Conservation (phyloP, 768 basidiomycete genomes). For the Tricholoma hemisulphureum region DNA sequence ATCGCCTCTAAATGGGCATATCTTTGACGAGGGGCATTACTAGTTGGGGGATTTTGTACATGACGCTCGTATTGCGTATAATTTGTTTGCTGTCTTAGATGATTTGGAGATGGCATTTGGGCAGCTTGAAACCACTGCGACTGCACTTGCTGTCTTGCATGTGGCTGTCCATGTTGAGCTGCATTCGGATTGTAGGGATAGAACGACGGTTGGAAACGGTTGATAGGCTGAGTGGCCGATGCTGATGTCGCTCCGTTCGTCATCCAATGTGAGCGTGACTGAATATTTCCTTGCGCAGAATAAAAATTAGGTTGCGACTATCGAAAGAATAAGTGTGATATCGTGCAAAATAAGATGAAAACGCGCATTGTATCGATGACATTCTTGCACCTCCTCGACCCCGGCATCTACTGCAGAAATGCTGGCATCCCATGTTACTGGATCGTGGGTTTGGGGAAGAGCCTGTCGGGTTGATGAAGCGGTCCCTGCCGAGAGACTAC, state of each 20-base stretch:
- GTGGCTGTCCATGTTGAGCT: neutral
- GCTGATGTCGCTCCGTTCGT: neutral
- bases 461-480: conserved; percentile 7
- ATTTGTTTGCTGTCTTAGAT: neutral
- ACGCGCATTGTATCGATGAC: neutral
- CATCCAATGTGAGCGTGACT: neutral
- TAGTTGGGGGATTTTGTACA: neutral
- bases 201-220: neutral
- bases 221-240: neutral
- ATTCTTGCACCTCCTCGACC: neutral
- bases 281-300: neutral
- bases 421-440: neutral
- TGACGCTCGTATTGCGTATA: neutral
- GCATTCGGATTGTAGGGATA: neutral
- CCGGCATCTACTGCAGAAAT: neutral
- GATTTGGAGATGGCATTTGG: neutral
- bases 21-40: neutral
- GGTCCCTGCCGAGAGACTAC: conserved; percentile 1
- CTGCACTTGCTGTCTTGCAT: neutral
- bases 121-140: neutral
- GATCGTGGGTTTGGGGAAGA: neutral
- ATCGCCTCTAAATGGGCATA: neutral
- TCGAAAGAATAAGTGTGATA: neutral
- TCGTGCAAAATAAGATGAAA: neutral
- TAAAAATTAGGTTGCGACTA: neutral